Evolutionary conservation across 2,329 filamentous ascomycete genomes (phyloP).

Genomic region (Arthrobotrys conoides): DNA sequence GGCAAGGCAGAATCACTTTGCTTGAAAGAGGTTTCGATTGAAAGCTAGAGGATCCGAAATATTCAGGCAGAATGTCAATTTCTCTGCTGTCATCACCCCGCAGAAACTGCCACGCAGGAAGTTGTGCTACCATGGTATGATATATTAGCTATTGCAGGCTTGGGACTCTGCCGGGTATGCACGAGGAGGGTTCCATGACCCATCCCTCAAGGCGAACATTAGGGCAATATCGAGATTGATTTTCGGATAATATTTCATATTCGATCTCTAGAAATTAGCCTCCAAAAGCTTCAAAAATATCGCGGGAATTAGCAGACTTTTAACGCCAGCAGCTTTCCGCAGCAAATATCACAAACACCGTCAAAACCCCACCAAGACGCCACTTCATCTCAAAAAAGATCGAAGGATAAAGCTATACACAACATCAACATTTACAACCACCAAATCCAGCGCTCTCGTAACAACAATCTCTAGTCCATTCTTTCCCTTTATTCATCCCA

Average conservation of each 20-base stretch:
- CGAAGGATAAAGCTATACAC: background rate
- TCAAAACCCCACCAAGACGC: conserved; percentile 11
- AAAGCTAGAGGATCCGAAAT: background rate
- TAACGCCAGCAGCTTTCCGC: conserved; percentile 9
- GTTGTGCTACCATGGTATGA: conserved; percentile 10
- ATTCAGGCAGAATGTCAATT: conserved; percentile 5
- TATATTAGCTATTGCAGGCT: background rate
- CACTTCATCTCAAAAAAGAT: background rate
- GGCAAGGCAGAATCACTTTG: conserved; percentile 12
- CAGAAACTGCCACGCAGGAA: background rate
- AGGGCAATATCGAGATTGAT: background rate
- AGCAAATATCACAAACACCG: background rate
- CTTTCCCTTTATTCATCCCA: conserved; percentile 14
- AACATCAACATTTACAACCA: background rate
- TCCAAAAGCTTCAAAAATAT: background rate
- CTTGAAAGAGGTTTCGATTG: background rate
- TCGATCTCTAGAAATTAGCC: background rate
- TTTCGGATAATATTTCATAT: background rate
- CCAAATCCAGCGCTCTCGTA: background rate
- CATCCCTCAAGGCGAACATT: background rate
- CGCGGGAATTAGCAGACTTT: background rate
- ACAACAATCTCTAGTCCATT: background rate
- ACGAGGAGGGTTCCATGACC: background rate
- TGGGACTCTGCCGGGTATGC: background rate
- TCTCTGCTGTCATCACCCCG: background rate